phyloP scores from a whole-genome alignment of 1,284 basidiomycete genomes.

The Naganishia albida region DNA sequence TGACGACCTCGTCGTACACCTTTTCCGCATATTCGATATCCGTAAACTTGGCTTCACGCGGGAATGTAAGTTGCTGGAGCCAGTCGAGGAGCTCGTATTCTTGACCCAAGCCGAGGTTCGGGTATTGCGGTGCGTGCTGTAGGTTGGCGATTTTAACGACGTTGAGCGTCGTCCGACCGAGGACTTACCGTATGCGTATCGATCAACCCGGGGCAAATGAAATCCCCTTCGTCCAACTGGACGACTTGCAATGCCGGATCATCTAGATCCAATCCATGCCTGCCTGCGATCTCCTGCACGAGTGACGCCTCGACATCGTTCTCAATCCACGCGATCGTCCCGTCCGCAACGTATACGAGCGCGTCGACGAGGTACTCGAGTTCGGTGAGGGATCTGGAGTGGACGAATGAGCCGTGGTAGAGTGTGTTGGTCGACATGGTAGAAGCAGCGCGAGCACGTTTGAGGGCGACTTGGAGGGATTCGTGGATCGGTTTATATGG shows the following conservation, averaged over 20 bases:
- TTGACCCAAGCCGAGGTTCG: constrained; percentile 74
- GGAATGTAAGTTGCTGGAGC: constrained; percentile 85
- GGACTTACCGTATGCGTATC: constrained; percentile 79
- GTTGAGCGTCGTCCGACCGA: no score
- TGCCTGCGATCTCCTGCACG: constrained; percentile 41
- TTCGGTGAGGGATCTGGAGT: constrained; percentile 61
- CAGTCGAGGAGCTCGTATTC: constrained; percentile 78
- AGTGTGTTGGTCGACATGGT: constrained; percentile 44
- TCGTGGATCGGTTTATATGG: neutral
- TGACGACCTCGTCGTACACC: constrained; percentile 73
- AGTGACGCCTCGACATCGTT: constrained; percentile 56
- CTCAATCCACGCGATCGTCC: constrained; percentile 69
- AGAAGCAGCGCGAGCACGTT: constrained; percentile 1
- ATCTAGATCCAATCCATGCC: constrained; percentile 37
- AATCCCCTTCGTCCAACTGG: constrained; percentile 66
- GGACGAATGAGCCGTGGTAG: constrained; percentile 70
- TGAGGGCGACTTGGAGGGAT: neutral
- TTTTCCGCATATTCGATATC: constrained; percentile 70
- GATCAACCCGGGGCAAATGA: constrained; percentile 82
- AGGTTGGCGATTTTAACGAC: constrained; percentile 6
- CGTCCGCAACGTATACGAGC: constrained; percentile 65
- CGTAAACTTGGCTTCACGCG: constrained; percentile 78
- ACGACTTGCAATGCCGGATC: constrained; percentile 52
- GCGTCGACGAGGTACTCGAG: constrained; percentile 63
- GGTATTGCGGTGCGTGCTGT: constrained; percentile 83